phyloP scores from a whole-genome alignment of 768 basidiomycete genomes.

The Lentinula sp. region DNA sequence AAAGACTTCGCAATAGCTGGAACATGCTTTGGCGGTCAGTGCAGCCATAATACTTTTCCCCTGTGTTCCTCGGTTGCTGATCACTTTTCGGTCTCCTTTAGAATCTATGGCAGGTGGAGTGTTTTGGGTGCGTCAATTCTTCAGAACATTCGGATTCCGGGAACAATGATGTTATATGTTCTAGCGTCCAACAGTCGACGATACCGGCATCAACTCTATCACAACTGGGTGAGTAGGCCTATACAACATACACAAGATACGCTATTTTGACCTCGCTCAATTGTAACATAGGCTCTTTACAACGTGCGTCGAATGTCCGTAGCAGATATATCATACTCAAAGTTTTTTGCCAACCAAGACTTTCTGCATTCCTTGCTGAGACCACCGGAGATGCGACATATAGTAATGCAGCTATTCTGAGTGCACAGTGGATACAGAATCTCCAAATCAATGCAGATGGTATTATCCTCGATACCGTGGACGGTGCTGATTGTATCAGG shows the following conservation, averaged over 20 bases:
- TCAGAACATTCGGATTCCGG: no score
- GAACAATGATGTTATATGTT: neutral
- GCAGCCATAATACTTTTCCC: neutral
- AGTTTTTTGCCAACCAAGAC: constrained; percentile 17
- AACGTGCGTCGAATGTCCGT: constrained; percentile 19
- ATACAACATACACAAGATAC: neutral
- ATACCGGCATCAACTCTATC: constrained; percentile 40
- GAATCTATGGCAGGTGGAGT: constrained; percentile 49
- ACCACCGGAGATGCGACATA: constrained; percentile 39
- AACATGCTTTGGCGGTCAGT: constrained; percentile 40
- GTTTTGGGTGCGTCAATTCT: constrained; percentile 38
- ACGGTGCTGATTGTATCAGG: constrained; percentile 38
- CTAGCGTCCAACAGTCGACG: constrained; percentile 37
- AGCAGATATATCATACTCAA: neutral
- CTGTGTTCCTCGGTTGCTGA: constrained; percentile 13
- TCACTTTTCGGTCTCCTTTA: constrained; percentile 10
- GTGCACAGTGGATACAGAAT: constrained; percentile 43
- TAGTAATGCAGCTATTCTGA: constrained; percentile 35
- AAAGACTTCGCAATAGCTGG: constrained; percentile 35
- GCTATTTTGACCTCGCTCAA: neutral
- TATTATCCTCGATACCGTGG: constrained; percentile 42
- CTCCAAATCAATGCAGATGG: constrained; percentile 35
- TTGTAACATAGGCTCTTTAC: constrained; percentile 16
- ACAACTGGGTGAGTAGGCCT: constrained; percentile 38
- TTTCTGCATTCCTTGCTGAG: constrained; percentile 45